Evolutionary conservation across 1,284 basidiomycete species (phyloP), one percentile per base, ranked within the genome.

Genomic region (Cystobasidium sp.): DNA sequence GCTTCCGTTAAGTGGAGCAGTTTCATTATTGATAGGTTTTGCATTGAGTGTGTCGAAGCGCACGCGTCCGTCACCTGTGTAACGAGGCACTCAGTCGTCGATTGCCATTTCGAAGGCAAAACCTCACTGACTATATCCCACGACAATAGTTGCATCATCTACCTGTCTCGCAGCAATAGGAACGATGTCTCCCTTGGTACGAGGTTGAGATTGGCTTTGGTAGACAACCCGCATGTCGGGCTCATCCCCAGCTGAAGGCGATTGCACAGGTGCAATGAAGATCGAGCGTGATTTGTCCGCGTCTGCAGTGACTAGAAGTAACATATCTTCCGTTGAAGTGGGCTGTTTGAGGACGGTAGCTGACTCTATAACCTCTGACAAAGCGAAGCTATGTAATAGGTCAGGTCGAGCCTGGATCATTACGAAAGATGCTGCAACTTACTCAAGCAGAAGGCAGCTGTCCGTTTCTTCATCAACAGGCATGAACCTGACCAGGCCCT

Each of bases 401-500:
- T 49, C 18, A 49, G n/a, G 1, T 6, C 46, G n/a, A 22, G 9
- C 20, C 12, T 46, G 44, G 6, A 5, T 9, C 5, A 20, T 10
- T 6, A 1, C 18, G 14, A 47, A 16, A 4, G 47, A n/a, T n/a
- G 4, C 3, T 18, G 62, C 24, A 22, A 66, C 66, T 46, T 37
- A 68, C 66, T 73, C 70, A 9, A 73, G 61, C 41, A 73, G 62
- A 7, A 65, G 18, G 18, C 41, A 55, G n/a, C 8, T 44, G 37
- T 73, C 52, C 14, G 63, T 31, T 1, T 52, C 37, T 41, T 59
- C 58, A 24, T 73, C 70, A 9, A 73, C 51, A 16, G 70, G 51
- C 53, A 53, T 63, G 53, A 73, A 66, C 16, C 70, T 51, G 10
- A 73, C 43, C 9, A 73, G 41, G 20, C 58, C 59, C 69, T 71